Evolutionary conservation across 371 early-diverging fungal species (phyloP), one percentile per base, ranked within the genome.

Genomic region (Smittium culicis): DNA sequence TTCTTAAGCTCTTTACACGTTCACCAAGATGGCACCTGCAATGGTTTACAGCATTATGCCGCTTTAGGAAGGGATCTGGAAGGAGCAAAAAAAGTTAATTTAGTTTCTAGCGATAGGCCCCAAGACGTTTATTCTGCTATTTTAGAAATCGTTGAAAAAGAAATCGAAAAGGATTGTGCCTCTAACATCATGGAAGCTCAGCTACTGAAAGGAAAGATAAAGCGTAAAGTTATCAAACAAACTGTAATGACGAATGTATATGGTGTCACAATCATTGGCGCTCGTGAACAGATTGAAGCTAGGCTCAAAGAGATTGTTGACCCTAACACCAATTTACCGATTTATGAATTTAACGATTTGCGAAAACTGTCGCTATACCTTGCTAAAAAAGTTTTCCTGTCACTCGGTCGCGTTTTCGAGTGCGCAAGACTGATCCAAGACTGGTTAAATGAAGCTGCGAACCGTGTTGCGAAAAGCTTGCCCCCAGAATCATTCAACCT

Each of bases 211-310:
- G 87, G 85, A 69, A 85, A 83, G 73, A 79, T 98, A 55, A 88
- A 83, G 54, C 89, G 98, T 67, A 95, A 96, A 79, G 85, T 96
- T 16, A 94, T 98, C 67, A 98, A 98, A 79, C 97, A 98, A 72
- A 95, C 98, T 0, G 98, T 98, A 64, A 98, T 98, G 99, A 98
- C 99, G 35, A 94, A 92, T 74, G 95, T 96, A 14, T 98, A 98
- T 64, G 99, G 99, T 66, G 98, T 98, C 35, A 97, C 99, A 1
- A 88, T 93, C 69, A 79, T 94, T 34, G 99, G 99, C 54, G 98
- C 98, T 16, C 82, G 88, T 57, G 81, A 82, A 17, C 97, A 98
- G 77, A 93, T 98, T 69, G 80, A 80, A 32, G 86, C 82, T 58
- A 84, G 95, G 35, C 81, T 98, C 66, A 81, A 81, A 62, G 92